Conservation (phyloP, 306 rosid species). For the Acacia confusa region DNA sequence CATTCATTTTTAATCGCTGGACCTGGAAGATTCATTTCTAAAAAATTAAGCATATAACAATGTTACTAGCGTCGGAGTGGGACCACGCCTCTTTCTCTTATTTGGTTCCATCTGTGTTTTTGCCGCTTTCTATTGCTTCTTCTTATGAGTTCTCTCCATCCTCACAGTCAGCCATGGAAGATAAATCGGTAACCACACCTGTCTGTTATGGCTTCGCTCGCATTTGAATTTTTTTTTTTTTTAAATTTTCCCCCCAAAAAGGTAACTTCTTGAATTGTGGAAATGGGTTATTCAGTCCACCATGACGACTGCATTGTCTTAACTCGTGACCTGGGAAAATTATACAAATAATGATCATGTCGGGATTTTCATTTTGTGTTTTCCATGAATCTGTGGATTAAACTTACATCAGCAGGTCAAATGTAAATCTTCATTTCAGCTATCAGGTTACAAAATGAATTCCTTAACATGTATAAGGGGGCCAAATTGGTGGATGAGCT, state of each 20-base stretch:
- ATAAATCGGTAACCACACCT: neutral
- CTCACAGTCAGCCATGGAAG: neutral
- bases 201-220: neutral
- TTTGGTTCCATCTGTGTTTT: neutral
- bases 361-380: neutral
- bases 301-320: neutral
- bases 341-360: neutral
- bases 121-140: neutral
- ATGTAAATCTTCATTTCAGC: neutral
- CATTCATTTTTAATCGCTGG: no score
- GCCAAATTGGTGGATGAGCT: neutral
- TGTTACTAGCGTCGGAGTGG: neutral
- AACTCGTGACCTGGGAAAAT: neutral
- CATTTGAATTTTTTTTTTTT: neutral
- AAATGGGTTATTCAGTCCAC: neutral
- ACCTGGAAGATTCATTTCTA: no score
- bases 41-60: no score
- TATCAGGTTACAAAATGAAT: neutral
- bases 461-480: neutral
- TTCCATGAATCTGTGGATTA: neutral
- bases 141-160: neutral
- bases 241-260: no score
- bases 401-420: neutral
- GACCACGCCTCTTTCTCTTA: neutral
- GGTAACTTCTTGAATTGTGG: neutral